Conservation (phyloP, 73 alveolate species). For the Strombidium stylifer region DNA sequence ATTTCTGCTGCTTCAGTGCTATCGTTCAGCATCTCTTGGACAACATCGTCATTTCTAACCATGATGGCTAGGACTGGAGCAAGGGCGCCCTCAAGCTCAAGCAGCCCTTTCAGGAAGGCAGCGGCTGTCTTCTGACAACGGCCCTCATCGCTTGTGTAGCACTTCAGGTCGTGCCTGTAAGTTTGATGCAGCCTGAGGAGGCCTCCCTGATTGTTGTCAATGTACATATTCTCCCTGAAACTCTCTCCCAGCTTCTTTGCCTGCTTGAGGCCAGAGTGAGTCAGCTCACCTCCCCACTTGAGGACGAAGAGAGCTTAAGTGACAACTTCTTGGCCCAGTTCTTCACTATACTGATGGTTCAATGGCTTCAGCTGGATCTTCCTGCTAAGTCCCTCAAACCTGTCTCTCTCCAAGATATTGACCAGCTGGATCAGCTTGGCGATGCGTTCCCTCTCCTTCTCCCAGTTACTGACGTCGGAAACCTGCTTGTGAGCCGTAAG, state of each 20-base stretch:
- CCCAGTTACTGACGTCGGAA: constrained; percentile 68
- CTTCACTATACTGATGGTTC: constrained; percentile 31
- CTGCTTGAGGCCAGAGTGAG: constrained; percentile 93
- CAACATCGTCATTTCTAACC: constrained; percentile 87
- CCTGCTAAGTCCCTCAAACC: constrained; percentile 75
- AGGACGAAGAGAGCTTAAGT: constrained; percentile 72
- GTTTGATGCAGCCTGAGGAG: constrained; percentile 92
- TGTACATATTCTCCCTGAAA: constrained; percentile 84
- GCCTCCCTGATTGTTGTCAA: constrained; percentile 86
- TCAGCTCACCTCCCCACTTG: constrained; percentile 97
- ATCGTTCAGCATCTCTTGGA: constrained; percentile 63
- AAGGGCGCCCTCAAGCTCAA: constrained; percentile 88
- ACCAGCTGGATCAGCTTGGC: constrained; percentile 84
- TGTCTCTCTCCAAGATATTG: constrained; percentile 87
- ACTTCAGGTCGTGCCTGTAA: constrained; percentile 94
- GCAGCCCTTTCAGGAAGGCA: constrained; percentile 90
- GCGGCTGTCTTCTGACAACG: constrained; percentile 97
- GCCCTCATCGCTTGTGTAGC: constrained; percentile 96
- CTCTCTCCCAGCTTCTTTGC: constrained; percentile 82
- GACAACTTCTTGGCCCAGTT: constrained; percentile 35
- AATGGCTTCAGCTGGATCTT: constrained; percentile 70
- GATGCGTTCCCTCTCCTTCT: constrained; percentile 71
- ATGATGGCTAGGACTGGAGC: constrained; percentile 90
- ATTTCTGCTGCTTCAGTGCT: constrained; percentile 65
- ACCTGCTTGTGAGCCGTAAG: constrained; percentile 53